phyloP scores from a whole-genome alignment of 1,139 yeast genomes.

The Candida albicans region DNA sequence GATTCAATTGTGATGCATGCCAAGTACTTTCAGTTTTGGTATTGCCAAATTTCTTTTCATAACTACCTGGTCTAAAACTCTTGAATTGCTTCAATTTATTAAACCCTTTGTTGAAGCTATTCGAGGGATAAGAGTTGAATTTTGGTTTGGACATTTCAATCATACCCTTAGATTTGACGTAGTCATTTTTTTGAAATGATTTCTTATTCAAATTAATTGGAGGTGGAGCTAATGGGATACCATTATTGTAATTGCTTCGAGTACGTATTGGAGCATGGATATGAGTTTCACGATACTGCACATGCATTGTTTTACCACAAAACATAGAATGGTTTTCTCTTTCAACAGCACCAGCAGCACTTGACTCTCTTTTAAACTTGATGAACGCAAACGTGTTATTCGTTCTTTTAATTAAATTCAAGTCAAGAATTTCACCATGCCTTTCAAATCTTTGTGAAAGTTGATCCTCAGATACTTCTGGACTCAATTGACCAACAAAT shows the following conservation, averaged over 20 bases:
- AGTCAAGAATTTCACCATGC: slow-evolving; percentile 65
- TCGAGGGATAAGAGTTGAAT: slow-evolving; percentile 17
- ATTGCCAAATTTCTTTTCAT: not conserved
- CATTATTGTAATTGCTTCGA: slow-evolving; percentile 12
- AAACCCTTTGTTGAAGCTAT: slow-evolving; percentile 12
- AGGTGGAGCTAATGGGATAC: slow-evolving; percentile 67
- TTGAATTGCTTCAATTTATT: slow-evolving; percentile 2
- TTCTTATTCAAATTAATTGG: slow-evolving; percentile 60
- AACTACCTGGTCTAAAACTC: not conserved
- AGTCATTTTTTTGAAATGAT: slow-evolving; percentile 13
- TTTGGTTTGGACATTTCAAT: slow-evolving; percentile 12
- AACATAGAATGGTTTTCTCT: slow-evolving; percentile 78
- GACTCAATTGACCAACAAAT: slow-evolving; percentile 72
- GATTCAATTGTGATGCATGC: slow-evolving; percentile 13
- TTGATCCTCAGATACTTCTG: slow-evolving; percentile 52
- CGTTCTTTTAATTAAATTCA: slow-evolving; percentile 51
- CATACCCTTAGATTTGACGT: slow-evolving; percentile 5
- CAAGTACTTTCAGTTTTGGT: slow-evolving; percentile 6
- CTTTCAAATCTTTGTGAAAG: slow-evolving; percentile 56
- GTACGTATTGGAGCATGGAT: not conserved
- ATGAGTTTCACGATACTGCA: slow-evolving; percentile 71
- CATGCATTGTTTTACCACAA: slow-evolving; percentile 74
- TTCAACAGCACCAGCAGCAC: slow-evolving; percentile 82
- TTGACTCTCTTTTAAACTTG: slow-evolving; percentile 59
- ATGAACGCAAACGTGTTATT: slow-evolving; percentile 71